A percentile compares a stretch with the other conserved stretches of the same genome.
These are phyloP conservation scores for Aspergillus transmontanensis DNA, from an alignment of 2,329 filamentous ascomycete species.

Conservation along the genomic window DNA sequence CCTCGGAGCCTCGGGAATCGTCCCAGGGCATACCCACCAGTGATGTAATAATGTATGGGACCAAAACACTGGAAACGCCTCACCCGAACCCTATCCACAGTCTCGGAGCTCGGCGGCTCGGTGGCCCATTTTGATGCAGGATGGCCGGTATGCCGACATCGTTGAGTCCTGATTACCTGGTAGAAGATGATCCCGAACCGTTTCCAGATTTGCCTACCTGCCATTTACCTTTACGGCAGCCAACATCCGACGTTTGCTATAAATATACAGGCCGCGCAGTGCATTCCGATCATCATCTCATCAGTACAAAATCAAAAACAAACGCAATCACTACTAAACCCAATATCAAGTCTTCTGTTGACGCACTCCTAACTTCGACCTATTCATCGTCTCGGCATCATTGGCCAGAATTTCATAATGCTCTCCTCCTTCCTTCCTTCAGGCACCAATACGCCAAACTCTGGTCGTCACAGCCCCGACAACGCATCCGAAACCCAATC, in stretches of 20 bases:
- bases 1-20: background rate
- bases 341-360: background rate
- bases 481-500: background rate
- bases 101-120: conserved; percentile 13
- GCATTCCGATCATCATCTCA: too few relatives aligned
- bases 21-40: background rate
- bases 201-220: background rate
- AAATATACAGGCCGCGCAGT: background rate
- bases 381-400: background rate
- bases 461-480: conserved; percentile 7
- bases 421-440: conserved; percentile 18
- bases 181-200: too few relatives aligned
- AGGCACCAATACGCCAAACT: conserved; percentile 23
- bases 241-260: background rate
- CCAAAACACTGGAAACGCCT: background rate
- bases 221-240: background rate
- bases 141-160: background rate
- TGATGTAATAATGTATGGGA: background rate
- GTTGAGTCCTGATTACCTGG: too few relatives aligned
- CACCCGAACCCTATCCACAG: background rate
- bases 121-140: background rate
- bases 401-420: background rate
- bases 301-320: background rate
- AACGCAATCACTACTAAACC: background rate
- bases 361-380: background rate